A percentile compares a stretch with the other conserved stretches of the same genome.
These are phyloP conservation scores for Tagetes erecta DNA, from an alignment of 129 eudicot species.

Conservation along the genomic window DNA sequence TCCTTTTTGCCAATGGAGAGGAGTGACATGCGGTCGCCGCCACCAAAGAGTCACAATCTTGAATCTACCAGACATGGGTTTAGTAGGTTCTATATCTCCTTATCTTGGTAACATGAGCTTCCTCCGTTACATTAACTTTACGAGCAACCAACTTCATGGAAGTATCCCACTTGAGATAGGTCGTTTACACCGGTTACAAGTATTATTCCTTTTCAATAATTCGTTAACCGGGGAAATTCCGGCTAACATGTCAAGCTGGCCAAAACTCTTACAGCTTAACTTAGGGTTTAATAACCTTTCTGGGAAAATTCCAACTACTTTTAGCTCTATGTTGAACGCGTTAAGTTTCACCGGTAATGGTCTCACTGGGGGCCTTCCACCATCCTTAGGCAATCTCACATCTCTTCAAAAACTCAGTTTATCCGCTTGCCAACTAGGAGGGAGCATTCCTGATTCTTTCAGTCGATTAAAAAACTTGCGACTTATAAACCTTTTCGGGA, in stretches of 20 bases:
- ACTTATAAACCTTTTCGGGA: no score
- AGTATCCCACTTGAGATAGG: slow-evolving; percentile 22
- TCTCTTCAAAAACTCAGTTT: background rate
- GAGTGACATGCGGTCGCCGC: slow-evolving; percentile 20
- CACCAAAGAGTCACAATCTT: slow-evolving; percentile 30
- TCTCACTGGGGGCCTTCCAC: slow-evolving; percentile 28
- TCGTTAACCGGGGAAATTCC: slow-evolving; percentile 23
- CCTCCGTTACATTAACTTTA: background rate
- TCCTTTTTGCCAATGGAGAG: slow-evolving; percentile 18
- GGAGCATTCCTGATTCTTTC: slow-evolving; percentile 37
- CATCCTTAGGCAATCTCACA: slow-evolving; percentile 31
- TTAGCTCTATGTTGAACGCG: background rate
- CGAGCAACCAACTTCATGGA: slow-evolving; percentile 14
- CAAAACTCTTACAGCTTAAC: background rate
- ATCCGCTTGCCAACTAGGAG: background rate
- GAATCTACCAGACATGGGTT: background rate
- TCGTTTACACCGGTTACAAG: no score
- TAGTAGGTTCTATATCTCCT: slow-evolving; percentile 32
- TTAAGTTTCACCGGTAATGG: background rate
- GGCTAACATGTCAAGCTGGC: background rate
- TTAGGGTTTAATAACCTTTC: background rate
- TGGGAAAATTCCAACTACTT: slow-evolving; percentile 10
- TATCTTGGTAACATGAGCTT: slow-evolving; percentile 19
- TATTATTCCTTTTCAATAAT: background rate
- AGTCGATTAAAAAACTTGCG: no score